phyloP scores from a whole-genome alignment of 306 rosid genomes.

The Cicer bijugum region DNA sequence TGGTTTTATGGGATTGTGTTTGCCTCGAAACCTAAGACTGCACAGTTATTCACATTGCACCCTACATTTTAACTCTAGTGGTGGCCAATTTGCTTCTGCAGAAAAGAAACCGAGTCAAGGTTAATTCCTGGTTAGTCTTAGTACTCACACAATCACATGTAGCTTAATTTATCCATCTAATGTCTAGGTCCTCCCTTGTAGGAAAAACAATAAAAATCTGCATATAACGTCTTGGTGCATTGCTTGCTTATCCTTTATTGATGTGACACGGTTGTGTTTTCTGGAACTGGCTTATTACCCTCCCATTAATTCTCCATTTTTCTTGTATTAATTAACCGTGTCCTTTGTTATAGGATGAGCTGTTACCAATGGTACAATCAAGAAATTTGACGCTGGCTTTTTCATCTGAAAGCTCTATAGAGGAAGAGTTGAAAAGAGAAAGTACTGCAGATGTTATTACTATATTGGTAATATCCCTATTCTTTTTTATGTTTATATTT shows the following conservation, averaged over 20 bases:
- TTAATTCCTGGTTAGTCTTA: conserved; percentile 25
- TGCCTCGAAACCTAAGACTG: background rate
- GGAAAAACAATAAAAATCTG: conserved; percentile 32
- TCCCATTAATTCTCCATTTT: conserved; percentile 31
- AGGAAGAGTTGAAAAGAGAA: conserved; percentile 95
- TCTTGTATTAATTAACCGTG: conserved; percentile 32
- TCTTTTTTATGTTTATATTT: conserved; percentile 27
- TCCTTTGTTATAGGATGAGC: conserved; percentile 67
- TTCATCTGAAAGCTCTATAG: conserved; percentile 97
- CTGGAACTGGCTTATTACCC: conserved; percentile 26
- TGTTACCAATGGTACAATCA: conserved; percentile 76
- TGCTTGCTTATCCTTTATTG: conserved; percentile 38
- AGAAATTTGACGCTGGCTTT: conserved; percentile 86
- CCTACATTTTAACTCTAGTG: conserved; percentile 28
- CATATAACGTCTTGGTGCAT: conserved; percentile 34
- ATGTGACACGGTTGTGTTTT: conserved; percentile 35
- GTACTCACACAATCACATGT: background rate
- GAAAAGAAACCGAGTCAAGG: conserved; percentile 32
- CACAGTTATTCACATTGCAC: conserved; percentile 1
- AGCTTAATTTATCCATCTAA: conserved; percentile 16
- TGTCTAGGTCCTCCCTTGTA: conserved; percentile 12
- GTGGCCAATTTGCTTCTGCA: conserved; percentile 20
- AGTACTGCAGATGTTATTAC: conserved; percentile 96
- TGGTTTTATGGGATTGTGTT: background rate
- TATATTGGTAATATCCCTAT: conserved; percentile 66